A percentile compares a stretch with the other conserved stretches of the same genome.
Evolutionary conservation across 441 rosid species (phyloP).

Genomic region (Mallotus japonicus): DNA sequence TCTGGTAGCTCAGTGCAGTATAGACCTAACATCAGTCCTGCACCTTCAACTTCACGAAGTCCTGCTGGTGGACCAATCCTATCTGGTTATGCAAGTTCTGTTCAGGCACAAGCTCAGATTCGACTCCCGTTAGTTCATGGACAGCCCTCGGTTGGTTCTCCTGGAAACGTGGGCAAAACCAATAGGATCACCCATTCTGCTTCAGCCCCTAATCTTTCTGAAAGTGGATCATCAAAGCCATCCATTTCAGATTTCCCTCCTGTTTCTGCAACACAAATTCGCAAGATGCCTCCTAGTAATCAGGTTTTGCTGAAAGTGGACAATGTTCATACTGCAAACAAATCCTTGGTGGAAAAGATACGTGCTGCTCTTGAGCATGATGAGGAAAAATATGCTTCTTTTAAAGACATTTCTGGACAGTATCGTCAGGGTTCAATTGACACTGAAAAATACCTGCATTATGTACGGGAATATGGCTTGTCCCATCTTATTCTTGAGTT

Average conservation of each 20-base stretch:
- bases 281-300: slow-evolving; percentile 35
- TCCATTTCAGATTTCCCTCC: slow-evolving; percentile 72
- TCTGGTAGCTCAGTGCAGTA: slow-evolving; percentile 38
- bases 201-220: slow-evolving; percentile 69
- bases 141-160: slow-evolving; percentile 29
- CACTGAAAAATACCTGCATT: slow-evolving; percentile 56
- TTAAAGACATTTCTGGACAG: slow-evolving; percentile 70
- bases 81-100: slow-evolving; percentile 44
- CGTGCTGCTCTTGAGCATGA: slow-evolving; percentile 64
- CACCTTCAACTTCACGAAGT: slow-evolving; percentile 29
- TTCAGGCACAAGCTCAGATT: slow-evolving; percentile 34
- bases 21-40: slow-evolving; percentile 38
- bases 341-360: slow-evolving; percentile 77
- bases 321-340: slow-evolving; percentile 77
- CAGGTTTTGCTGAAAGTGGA: slow-evolving; percentile 37
- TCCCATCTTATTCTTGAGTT: slow-evolving; percentile 74
- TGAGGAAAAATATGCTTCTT: slow-evolving; percentile 62
- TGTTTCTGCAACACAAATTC: slow-evolving; percentile 50
- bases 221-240: slow-evolving; percentile 34
- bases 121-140: slow-evolving; percentile 35
- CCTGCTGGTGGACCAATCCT: slow-evolving; percentile 28
- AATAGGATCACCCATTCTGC: slow-evolving; percentile 56
- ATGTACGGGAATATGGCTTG: slow-evolving; percentile 61
- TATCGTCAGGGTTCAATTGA: slow-evolving; percentile 80
- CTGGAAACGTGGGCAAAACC: slow-evolving; percentile 30